Percentiles rank a stretch among this genome's conserved stretches.
phyloP scores from a whole-genome alignment of 495 filamentous ascomycete genomes.

The Aspergillus incahuasiensis region DNA sequence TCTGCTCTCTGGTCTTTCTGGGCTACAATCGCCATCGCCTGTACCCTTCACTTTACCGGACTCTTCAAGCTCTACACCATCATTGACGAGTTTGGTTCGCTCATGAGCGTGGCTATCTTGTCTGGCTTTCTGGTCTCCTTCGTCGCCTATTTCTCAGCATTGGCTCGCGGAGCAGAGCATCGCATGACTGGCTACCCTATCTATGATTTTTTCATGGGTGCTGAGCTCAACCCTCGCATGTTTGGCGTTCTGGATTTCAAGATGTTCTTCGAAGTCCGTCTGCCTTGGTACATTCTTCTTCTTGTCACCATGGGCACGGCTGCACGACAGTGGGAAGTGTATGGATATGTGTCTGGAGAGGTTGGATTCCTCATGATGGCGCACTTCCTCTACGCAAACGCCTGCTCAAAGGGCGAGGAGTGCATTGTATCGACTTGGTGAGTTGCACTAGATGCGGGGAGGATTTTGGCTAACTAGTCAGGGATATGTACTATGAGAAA shows the following conservation, averaged over 20 bases:
- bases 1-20: slow-evolving; percentile 85
- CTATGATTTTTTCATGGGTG: slow-evolving; percentile 99
- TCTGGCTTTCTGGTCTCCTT: slow-evolving; percentile 78
- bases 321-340: slow-evolving; percentile 79
- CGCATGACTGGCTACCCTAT: slow-evolving; percentile 88
- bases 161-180: slow-evolving; percentile 74
- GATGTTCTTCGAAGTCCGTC: slow-evolving; percentile 98
- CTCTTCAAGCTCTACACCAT: slow-evolving; percentile 89
- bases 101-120: slow-evolving; percentile 85
- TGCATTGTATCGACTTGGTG: slow-evolving; percentile 87
- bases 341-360: slow-evolving; percentile 89
- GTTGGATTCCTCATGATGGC: slow-evolving; percentile 86
- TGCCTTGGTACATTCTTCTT: slow-evolving; percentile 95
- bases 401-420: slow-evolving; percentile 95
- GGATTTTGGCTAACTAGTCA: slow-evolving; percentile 17
- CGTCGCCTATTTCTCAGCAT: slow-evolving; percentile 77
- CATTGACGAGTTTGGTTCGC: slow-evolving; percentile 90
- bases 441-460: slow-evolving; percentile 8
- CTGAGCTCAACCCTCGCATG: slow-evolving; percentile 93
- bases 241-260: slow-evolving; percentile 94
- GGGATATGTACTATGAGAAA: slow-evolving; percentile 99
- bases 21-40: slow-evolving; percentile 65
- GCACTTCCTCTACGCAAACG: slow-evolving; percentile 94
- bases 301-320: slow-evolving; percentile 72
- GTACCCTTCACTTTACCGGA: slow-evolving; percentile 69